Conservation (phyloP, 371 early-diverging fungal genomes). For the Mucor indicus region DNA sequence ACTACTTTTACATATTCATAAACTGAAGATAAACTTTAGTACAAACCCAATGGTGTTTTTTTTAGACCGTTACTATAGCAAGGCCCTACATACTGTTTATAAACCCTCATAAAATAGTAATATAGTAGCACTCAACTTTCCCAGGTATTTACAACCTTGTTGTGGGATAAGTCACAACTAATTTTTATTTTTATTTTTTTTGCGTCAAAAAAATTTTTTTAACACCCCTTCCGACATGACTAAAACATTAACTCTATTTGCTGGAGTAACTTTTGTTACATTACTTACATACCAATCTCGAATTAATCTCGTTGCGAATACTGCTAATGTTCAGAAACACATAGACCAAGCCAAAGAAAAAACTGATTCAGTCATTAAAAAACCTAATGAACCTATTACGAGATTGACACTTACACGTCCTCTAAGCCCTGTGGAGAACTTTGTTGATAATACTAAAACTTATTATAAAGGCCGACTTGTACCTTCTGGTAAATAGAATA, state of each 20-base stretch:
- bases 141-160: no score
- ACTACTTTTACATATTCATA: no score
- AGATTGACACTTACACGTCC: conserved; percentile 17
- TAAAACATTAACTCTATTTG: conserved; percentile 26
- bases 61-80: no score
- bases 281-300: conserved; percentile 33
- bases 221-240: no score
- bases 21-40: no score
- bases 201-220: no score
- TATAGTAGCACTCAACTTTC: no score
- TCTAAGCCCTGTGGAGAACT: conserved; percentile 11
- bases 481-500: conserved; percentile 22
- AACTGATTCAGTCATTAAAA: conserved; percentile 7
- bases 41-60: no score
- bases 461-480: conserved; percentile 22
- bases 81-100: no score
- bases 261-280: conserved; percentile 30
- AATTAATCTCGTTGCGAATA: conserved; percentile 19
- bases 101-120: no score
- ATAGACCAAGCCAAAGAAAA: conserved; percentile 15
- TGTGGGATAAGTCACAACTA: no score
- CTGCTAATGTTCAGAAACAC: conserved; percentile 16
- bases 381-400: not conserved
- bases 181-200: no score
- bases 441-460: conserved; percentile 10